Conservation (phyloP, 2,329 filamentous ascomycete species). For the Pseudogymnoascus sp. region DNA sequence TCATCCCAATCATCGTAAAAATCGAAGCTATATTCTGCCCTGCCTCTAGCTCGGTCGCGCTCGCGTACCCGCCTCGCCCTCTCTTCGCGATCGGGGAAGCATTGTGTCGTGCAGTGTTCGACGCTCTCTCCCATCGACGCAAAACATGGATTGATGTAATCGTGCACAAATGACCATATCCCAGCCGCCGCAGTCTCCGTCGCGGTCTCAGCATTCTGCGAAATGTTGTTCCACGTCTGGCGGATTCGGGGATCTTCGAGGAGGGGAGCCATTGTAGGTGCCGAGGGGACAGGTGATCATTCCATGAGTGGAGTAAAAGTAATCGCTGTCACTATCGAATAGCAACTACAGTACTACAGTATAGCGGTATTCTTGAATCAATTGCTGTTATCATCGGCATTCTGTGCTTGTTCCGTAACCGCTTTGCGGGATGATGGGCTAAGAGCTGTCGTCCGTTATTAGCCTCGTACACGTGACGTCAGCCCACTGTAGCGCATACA, state of each 20-base stretch:
- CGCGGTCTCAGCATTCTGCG: slow-evolving; percentile 80
- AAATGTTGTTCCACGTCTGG: slow-evolving; percentile 87
- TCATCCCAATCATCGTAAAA: slow-evolving; percentile 97
- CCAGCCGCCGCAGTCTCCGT: slow-evolving; percentile 87
- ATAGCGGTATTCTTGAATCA: background rate
- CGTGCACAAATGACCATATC: slow-evolving; percentile 81
- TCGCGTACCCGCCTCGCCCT: slow-evolving; percentile 60
- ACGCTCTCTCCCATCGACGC: slow-evolving; percentile 56
- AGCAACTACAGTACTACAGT: slow-evolving; percentile 1
- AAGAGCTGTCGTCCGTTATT: background rate
- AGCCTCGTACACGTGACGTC: slow-evolving; percentile 2
- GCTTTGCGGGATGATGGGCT: background rate
- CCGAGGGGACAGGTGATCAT: slow-evolving; percentile 1
- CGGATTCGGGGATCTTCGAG: slow-evolving; percentile 80
- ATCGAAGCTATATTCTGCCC: slow-evolving; percentile 82
- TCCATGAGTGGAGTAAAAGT: background rate
- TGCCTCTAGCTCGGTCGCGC: slow-evolving; percentile 46
- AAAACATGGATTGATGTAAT: slow-evolving; percentile 77
- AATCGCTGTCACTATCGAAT: background rate
- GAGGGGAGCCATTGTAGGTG: slow-evolving; percentile 30
- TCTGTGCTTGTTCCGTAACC: background rate
- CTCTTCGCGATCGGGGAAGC: slow-evolving; percentile 65
- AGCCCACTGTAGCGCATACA: background rate
- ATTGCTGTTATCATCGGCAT: slow-evolving; percentile 8
- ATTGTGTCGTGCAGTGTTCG: slow-evolving; percentile 63